phyloP scores from a whole-genome alignment of 2,329 filamentous ascomycete species.

The Phoma sp. region DNA sequence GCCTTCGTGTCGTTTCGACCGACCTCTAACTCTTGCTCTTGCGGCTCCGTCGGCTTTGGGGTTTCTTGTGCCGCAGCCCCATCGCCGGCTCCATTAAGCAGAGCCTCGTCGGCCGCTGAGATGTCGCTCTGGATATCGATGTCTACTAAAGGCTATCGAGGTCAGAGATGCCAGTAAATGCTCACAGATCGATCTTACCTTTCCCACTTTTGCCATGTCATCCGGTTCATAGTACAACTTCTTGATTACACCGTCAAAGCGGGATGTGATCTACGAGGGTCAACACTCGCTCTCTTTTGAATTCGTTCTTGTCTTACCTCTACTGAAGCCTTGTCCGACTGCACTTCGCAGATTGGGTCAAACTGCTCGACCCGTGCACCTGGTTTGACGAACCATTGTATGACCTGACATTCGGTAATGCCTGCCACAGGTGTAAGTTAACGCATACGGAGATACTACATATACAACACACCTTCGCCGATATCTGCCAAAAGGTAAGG shows the following conservation, averaged over 20 bases:
- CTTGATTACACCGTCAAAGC: constrained; percentile 94
- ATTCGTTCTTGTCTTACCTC: constrained; percentile 50
- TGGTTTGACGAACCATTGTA: constrained; percentile 98
- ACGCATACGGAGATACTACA: not conserved
- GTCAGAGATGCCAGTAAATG: constrained; percentile 18
- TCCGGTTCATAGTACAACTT: constrained; percentile 95
- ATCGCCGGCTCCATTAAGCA: constrained; percentile 43
- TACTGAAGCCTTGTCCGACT: constrained; percentile 89
- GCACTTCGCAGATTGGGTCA: constrained; percentile 96
- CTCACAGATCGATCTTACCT: constrained; percentile 46
- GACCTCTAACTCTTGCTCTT: constrained; percentile 37
- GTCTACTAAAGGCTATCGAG: constrained; percentile 77
- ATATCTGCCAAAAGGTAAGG: constrained; percentile 85
- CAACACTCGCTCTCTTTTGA: constrained; percentile 6
- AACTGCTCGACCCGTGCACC: constrained; percentile 97
- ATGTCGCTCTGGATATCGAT: constrained; percentile 88
- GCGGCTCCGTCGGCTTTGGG: constrained; percentile 19
- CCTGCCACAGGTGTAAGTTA: constrained; percentile 58
- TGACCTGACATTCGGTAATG: constrained; percentile 97
- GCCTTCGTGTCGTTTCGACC: constrained; percentile 44
- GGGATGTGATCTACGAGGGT: constrained; percentile 80
- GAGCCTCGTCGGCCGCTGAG: constrained; percentile 63
- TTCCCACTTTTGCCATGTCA: constrained; percentile 94
- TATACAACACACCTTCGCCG: constrained; percentile 69
- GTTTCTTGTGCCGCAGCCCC: constrained; percentile 32